Evolutionary conservation across 1,284 basidiomycete species (phyloP), one percentile per base, ranked within the genome.

Genomic region (Cutaneotrichosporon spelunceum): DNA sequence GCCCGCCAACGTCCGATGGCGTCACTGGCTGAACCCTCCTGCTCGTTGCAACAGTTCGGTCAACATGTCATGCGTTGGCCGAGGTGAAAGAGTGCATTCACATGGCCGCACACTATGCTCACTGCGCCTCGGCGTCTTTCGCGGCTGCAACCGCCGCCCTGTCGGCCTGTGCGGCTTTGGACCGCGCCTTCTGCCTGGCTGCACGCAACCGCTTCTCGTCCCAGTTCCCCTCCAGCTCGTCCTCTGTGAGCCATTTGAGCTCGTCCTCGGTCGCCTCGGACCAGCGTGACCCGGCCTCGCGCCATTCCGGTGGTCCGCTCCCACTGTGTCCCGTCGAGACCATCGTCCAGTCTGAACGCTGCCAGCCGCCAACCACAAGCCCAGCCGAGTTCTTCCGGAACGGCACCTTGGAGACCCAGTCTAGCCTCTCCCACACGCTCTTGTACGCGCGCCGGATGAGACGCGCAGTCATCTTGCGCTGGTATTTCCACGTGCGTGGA

Each of bases 401-500:
- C 6, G 34, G 52, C 33, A 24, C 19, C 33, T 42, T 23, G 14
- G n/a, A 14, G 23, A 68, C 65, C 72, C 72, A 75, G 2, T 52
- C 58, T 34, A 72, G 47, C 3, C 45, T 23, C 30, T 68, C 61
- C 74, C 74, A 74, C 6, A 77, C 39, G 1, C 69, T 60, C 26
- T 27, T 26, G 60, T 77, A 77, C 11, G 54, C 33, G 34, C 72
- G 57, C n/a, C 57, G 57, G 0, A 73, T 8, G 27, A 73, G 53
- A 4, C 72, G 54, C 1, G 60, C 23, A 6, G 65, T 66, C 8
- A 74, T 56, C 5, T n/a, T 29, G 8, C 61, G 60, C 4, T 70
- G 69, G 19, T 64, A n/a, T 1, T 49, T 42, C 73, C 73, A 77
- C 0, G 67, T 72, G 4, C 52, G 42, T 0, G 71, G 71, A 36